A percentile compares a stretch with the other conserved stretches of the same genome.
Evolutionary conservation across 257 asterid genomes (phyloP).

Genomic region (Lantana camara): DNA sequence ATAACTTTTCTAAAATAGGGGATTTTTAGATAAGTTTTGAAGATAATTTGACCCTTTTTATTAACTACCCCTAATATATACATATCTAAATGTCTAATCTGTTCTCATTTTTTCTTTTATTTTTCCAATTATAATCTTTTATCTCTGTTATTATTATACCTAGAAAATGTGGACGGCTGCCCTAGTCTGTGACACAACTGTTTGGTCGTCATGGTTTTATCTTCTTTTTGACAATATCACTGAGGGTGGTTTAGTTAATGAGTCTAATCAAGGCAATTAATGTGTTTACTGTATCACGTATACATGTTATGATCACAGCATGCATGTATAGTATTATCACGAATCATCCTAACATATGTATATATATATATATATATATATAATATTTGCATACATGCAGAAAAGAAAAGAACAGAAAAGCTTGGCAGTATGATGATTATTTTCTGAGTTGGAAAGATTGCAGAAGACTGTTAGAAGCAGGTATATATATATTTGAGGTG

Average conservation of each 20-base stretch:
- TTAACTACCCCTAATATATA: too few relatives aligned
- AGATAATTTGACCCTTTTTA: too few relatives aligned
- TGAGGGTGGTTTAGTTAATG: constrained; percentile 26
- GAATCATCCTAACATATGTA: background rate
- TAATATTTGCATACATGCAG: too few relatives aligned
- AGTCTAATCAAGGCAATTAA: constrained; percentile 34
- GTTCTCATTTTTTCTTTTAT: too few relatives aligned
- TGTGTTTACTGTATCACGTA: background rate
- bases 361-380: background rate
- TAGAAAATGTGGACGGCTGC: background rate
- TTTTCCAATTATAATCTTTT: too few relatives aligned
- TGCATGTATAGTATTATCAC: constrained; percentile 13
- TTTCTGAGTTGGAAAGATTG: constrained; percentile 25
- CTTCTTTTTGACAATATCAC: constrained; percentile 28
- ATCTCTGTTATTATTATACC: background rate
- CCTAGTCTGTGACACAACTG: constrained; percentile 12
- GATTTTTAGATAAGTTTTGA: too few relatives aligned
- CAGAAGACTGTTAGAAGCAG: constrained; percentile 56
- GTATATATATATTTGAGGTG: constrained; percentile 39
- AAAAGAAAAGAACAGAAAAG: background rate
- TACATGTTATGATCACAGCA: background rate
- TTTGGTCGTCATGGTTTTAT: constrained; percentile 31
- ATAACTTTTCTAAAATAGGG: too few relatives aligned
- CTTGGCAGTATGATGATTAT: constrained; percentile 18
- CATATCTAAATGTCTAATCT: too few relatives aligned